Conservation (phyloP, 2,329 filamentous ascomycete genomes). For the Cordyceps sp. region DNA sequence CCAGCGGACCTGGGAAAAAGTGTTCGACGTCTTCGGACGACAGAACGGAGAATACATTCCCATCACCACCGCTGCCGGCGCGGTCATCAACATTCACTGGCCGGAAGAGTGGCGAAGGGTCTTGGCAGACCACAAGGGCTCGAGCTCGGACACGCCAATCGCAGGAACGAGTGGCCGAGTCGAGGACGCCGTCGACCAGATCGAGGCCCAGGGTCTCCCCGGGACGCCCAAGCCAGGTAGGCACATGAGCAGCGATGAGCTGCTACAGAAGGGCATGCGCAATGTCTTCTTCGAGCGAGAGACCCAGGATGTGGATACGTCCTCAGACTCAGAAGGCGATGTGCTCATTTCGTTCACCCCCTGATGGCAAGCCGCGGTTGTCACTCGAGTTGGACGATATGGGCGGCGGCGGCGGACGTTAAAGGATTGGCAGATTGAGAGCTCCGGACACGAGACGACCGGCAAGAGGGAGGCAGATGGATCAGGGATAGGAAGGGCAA, state of each 20-base stretch:
- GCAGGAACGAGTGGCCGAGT: no score
- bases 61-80: constrained; percentile 41
- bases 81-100: constrained; percentile 31
- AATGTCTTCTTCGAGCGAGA: background rate
- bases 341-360: background rate
- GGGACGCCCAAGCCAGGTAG: no score
- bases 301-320: background rate
- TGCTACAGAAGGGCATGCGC: background rate
- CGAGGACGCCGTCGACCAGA: no score
- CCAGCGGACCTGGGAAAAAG: constrained; percentile 20
- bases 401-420: background rate
- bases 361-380: no score
- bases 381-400: background rate
- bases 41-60: constrained; percentile 31
- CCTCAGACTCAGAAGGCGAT: background rate
- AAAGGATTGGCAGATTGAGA: no score
- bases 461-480: no score
- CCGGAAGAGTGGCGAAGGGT: constrained; percentile 31
- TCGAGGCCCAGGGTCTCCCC: no score
- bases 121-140: background rate
- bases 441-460: no score
- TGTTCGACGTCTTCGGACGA: constrained; percentile 21
- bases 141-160: no score
- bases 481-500: no score
- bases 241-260: background rate